Evolutionary conservation across 2,329 filamentous ascomycete species (phyloP), one percentile per base, ranked within the genome.

Genomic region (Teratosphaeria zuluensis): DNA sequence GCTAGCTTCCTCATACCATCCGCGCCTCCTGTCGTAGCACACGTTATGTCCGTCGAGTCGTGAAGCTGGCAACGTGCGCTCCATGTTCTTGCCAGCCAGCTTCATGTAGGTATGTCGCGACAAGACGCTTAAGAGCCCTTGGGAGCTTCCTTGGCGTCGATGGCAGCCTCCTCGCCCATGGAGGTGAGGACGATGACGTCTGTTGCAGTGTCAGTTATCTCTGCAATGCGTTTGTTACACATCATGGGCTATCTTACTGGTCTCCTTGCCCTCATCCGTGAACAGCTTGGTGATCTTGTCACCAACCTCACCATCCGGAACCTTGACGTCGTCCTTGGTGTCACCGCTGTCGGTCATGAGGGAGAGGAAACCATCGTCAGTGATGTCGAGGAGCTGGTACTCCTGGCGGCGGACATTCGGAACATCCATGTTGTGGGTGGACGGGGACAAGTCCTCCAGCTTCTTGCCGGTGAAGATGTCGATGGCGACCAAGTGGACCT

Each of bases 391-490:
- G 73, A 97, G 86, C 83, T 94, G 88, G 84, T 89, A 95, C 83
- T 96, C 92, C 78, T 83, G 84, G 74, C 92, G 92, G 71, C 76
- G 77, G 79, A 97, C 92, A 80, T 94, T 88, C 79, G 95, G 95
- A 70, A 99, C 94, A 74, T 99, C 90, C 90, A 95, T 95, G 85
- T 95, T 86, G 80, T 87, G 84, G 83, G 94, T 99, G 76, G 94
- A 99, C 70, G 94, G 94, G 79, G 87, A 96, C 65, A 99, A 86
- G 82, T 99, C 95, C 84, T 99, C 94, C 69, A 96, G 85, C 87
- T 99, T 99, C 90, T 96, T 99, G 85, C 84, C 84, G 68, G 92
- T 99, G 88, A 99, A 99, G 83, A 99, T 97, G 78, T 99, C 94
- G 77, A 95, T 86, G 76, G 91, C 94, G 74, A 96, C 88, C 72